Conservation (phyloP, 2,329 filamentous ascomycete genomes). For the Diaporthe citrichinensis region DNA sequence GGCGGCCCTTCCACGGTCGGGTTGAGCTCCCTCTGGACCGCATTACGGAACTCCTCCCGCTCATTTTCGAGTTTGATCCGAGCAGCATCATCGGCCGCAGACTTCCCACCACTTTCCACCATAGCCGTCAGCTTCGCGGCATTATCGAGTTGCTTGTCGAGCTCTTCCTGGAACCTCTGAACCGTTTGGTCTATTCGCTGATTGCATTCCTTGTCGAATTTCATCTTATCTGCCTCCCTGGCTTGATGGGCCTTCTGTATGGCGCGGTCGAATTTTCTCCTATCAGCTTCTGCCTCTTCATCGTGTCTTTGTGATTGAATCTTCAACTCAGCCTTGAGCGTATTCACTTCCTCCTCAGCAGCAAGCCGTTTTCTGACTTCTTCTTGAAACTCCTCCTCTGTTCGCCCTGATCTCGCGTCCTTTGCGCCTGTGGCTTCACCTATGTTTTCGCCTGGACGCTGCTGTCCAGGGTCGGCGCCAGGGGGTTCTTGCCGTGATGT, state of each 20-base stretch:
- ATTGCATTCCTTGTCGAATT: background rate
- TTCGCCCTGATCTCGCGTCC: background rate
- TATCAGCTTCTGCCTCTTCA: background rate
- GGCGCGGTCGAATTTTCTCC: background rate
- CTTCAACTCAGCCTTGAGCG: background rate
- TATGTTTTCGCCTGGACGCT: background rate
- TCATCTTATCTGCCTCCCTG: background rate
- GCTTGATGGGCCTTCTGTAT: background rate
- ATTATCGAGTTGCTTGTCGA: background rate
- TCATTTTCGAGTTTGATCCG: background rate
- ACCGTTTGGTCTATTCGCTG: background rate
- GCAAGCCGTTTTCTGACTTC: background rate
- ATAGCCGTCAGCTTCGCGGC: background rate
- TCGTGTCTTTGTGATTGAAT: background rate
- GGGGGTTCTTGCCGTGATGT: background rate
- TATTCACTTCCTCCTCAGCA: background rate
- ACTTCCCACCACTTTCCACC: background rate
- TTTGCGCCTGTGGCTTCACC: background rate
- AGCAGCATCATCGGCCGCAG: background rate
- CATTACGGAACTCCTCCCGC: background rate
- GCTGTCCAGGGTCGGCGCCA: background rate
- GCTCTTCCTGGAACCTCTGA: background rate
- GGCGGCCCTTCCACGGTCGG: background rate
- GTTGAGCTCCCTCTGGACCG: background rate
- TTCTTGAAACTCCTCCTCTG: background rate